Base-by-base conservation (phyloP, 352 stramenopile genomes). In the Saprolegnia parasitica region DNA sequence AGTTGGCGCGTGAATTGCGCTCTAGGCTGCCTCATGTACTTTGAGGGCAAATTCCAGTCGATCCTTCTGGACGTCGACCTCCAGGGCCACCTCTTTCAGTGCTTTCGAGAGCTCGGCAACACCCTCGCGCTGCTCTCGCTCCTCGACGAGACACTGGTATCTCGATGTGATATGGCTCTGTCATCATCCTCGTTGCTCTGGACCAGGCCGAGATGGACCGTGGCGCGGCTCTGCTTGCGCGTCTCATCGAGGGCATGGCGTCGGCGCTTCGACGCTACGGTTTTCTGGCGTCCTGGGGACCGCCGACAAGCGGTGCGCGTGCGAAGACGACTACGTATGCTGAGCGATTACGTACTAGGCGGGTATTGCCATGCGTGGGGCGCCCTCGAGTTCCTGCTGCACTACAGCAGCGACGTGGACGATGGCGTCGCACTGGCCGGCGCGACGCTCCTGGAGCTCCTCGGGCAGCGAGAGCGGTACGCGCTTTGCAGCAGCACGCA, bases 51-150 rank as follows among this genome's bases (percentile, higher is more conserved):
- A 32, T 90, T 92, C 60, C 84, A 89, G 50, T 76, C 87, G 23
- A 73, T 96, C 52, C 72, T 96, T 10, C 84, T 90, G 35, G 88
- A 84, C 21, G 75, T 86, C 26, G 89, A 93, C 57, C 77, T 96
- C 3, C 84, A 93, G 68, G 75, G 77, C 1, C 84, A 96, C 39
- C 78, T 96, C 16, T 91, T 96, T 37, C 88, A 96, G 66, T 89
- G 77, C 35, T 78, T 95, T 10, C 76, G 84, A 26, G 76, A 90
- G 65, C 77, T 95, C 52, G 88, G 88, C 10, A 96, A 96, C 52
- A 76, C 80, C 1, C 61, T 96, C 4, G 68, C 81, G 40, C 83
- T 93, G 65, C 46, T 96, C 1, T 32, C 81, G n/a, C 26, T 81
- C 4, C 65, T 90, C 4, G 77, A 72, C 47, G 50, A 75, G 49